Base-by-base conservation (phyloP, 2,329 filamentous ascomycete genomes). In the Hymenoscyphus fraxineus region DNA sequence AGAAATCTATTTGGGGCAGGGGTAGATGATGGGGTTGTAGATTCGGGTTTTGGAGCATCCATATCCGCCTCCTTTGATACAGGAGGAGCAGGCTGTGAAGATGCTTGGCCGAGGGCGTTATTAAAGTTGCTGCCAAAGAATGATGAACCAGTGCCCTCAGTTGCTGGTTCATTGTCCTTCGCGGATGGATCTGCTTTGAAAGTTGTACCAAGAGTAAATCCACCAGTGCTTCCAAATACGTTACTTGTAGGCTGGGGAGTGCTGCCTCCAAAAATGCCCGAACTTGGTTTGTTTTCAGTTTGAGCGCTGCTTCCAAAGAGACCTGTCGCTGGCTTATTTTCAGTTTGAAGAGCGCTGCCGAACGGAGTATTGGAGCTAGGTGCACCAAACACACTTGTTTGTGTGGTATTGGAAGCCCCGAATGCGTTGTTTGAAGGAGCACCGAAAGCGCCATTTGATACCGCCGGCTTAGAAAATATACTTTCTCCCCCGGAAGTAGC, bases 51-150 rank as follows among this genome's bases (percentile, higher is more conserved):
- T 66, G 63, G 62, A 55, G 64, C 61, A 60, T 74, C 72, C 84
- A 86, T 86, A 58, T 83, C 81, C 64, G 83, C 79, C 35, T 86
- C 84, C 70, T 82, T 83, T 0, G 73, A 71, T 41, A 68, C 65
- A 39, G 72, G 68, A 41, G 62, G 44, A 10, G 64, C 22, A 16
- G 70, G 71, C 27, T 73, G 66, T 39, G 13, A n/a, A 65, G 80
- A 79, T 27, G 77, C 71, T 56, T 83, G 82, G 12, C 78, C 80
- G 35, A 92, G 78, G 15, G 84, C 83, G 64, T 83, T 82, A 6
- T 82, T 80, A 74, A 92, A 90, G 10, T 78, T 82, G 61, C 78
- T 79, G n/a, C 85, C 84, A 72, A 91, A 90, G 68, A 89, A 80
- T 4, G 80, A 80, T 5, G 80, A 80, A 13, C 79, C 79, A n/a